Evolutionary conservation across 2,329 filamentous ascomycete genomes (phyloP), one percentile per base, ranked within the genome.

Genomic region (Didymella exigua): DNA sequence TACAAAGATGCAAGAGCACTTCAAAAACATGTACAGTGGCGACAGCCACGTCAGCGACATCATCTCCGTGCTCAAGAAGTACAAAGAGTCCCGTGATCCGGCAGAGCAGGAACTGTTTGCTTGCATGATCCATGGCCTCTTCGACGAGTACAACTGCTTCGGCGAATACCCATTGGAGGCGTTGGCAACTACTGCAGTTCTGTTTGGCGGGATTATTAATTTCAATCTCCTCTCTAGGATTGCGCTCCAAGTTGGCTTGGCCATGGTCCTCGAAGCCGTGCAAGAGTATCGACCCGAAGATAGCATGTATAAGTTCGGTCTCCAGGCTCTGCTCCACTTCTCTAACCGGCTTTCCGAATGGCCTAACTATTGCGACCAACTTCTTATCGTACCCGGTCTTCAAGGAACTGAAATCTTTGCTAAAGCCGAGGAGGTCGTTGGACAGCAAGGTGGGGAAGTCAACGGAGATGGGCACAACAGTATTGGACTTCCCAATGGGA

Each of bases 221-320:
- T 95, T 91, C 77, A 92, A 93, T 68, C 83, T 99, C 6, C 89
- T 99, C 45, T 91, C 92, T 5, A 89, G 92, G 36, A 85, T 99
- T 16, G 91, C 95, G 3, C 85, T 98, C 29, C 92, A 96, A 71
- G 92, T 96, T 52, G 95, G 91, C n/a, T 81, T 98, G 14, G 92
- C 90, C 14, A 97, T 99, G 91, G 96, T 99, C 60, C 81, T 98
- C n/a, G 93, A 99, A 74, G 91, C 95, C 11, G 92, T 99, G 21
- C 85, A 91, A 61, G 92, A 96, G 60, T 91, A 95, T 67, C 79
- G 84, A 27, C 86, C 89, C 0, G 89, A 96, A 27, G 87, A 93
- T 57, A 87, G 91, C 1, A 98, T 99, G 95, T 98, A 95, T 80
- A 96, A 97, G 68, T 99, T 99, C 71, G 95, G 96, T 10, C 83